Evolutionary conservation across 2,329 filamentous ascomycete genomes (phyloP).

Genomic region (Fusarium oxysporum): DNA sequence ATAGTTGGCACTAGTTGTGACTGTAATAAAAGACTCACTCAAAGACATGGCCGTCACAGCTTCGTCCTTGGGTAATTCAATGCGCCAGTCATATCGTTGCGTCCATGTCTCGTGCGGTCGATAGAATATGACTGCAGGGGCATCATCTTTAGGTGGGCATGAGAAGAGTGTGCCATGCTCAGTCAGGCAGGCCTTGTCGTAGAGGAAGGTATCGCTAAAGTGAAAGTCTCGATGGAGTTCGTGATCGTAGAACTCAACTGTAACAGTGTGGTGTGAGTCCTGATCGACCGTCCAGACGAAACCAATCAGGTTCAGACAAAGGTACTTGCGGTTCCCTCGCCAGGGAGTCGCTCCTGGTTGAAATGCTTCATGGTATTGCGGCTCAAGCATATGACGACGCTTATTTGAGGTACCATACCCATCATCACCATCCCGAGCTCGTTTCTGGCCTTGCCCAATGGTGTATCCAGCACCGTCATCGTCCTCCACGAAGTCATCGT

Average conservation of each 20-base stretch:
- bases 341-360: slow-evolving; percentile 96
- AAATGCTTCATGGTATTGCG: slow-evolving; percentile 84
- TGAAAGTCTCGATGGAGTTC: slow-evolving; percentile 94
- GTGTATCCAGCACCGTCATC: slow-evolving; percentile 95
- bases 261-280: slow-evolving; percentile 91
- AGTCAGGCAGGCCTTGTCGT: slow-evolving; percentile 94
- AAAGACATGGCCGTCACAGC: slow-evolving; percentile 88
- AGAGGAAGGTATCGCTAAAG: slow-evolving; percentile 95
- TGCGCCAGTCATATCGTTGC: slow-evolving; percentile 88
- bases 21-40: slow-evolving; percentile 90
- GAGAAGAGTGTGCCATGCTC: slow-evolving; percentile 89
- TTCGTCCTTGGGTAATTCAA: slow-evolving; percentile 87
- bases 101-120: slow-evolving; percentile 98
- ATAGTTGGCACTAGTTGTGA: slow-evolving; percentile 87
- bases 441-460: slow-evolving; percentile 64
- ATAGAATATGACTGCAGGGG: slow-evolving; percentile 89
- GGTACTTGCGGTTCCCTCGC: slow-evolving; percentile 92
- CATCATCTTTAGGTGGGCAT: slow-evolving; percentile 74
- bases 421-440: slow-evolving; percentile 65
- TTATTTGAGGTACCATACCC: slow-evolving; percentile 60
- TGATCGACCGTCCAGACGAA: slow-evolving; percentile 98
- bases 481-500: slow-evolving; percentile 91
- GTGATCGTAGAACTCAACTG: slow-evolving; percentile 96
- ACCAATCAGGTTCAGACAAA: slow-evolving; percentile 92
- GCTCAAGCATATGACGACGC: slow-evolving; percentile 62